A percentile compares a stretch with the other conserved stretches of the same genome.
phyloP scores from a whole-genome alignment of 2,329 filamentous ascomycete species.

The Ceratocystis destructans region DNA sequence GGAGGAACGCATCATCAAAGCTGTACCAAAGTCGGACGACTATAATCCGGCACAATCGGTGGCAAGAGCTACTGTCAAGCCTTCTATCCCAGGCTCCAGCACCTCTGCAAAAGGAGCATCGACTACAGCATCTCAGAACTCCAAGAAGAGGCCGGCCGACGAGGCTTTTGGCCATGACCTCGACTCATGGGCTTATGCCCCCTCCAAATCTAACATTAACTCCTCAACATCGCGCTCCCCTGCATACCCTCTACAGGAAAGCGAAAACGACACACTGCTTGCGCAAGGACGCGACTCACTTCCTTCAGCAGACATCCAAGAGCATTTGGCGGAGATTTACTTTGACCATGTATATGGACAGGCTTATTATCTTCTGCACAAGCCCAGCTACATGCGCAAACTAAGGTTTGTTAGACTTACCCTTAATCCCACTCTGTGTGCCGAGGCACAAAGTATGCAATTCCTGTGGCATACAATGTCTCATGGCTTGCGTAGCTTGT shows the following conservation, averaged over 20 bases:
- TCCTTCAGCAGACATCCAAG: slow-evolving; percentile 74
- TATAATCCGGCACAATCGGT: slow-evolving; percentile 35
- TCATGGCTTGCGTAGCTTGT: slow-evolving; percentile 20
- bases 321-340: slow-evolving; percentile 86
- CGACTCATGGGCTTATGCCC: slow-evolving; percentile 61
- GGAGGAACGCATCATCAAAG: slow-evolving; percentile 95
- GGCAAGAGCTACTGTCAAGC: slow-evolving; percentile 72
- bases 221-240: not conserved
- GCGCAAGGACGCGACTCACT: slow-evolving; percentile 72
- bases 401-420: slow-evolving; percentile 41
- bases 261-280: slow-evolving; percentile 62
- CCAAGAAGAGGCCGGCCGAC: slow-evolving; percentile 71
- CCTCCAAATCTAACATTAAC: slow-evolving; percentile 37
- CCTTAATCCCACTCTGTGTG: not conserved
- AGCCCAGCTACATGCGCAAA: slow-evolving; percentile 91
- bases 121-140: slow-evolving; percentile 34
- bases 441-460: not conserved
- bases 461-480: not conserved
- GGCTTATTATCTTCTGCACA: slow-evolving; percentile 86
- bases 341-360: slow-evolving; percentile 95
- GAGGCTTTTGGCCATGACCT: slow-evolving; percentile 76
- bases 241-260: slow-evolving; percentile 34
- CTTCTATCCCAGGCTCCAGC: slow-evolving; percentile 43
- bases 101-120: not conserved
- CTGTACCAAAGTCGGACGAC: slow-evolving; percentile 76